Conservation (phyloP, 805 yeast genomes). For the Lipomyces lipofer region DNA sequence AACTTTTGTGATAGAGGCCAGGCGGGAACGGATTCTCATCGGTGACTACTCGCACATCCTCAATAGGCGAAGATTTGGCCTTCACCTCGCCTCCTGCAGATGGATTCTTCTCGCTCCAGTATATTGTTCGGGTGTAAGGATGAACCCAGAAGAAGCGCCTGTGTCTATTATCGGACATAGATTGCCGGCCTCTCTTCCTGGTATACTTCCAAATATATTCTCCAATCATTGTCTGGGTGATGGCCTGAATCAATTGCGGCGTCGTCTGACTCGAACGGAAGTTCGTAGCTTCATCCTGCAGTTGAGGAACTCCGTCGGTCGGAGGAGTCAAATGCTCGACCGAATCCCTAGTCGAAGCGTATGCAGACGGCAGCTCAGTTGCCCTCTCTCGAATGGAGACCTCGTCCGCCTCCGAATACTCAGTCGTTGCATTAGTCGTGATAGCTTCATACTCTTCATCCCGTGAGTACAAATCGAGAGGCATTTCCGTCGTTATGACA, state of each 20-base stretch:
- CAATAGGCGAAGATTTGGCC: conserved; percentile 78
- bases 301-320: background rate
- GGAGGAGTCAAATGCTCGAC: background rate
- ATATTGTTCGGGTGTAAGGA: conserved; percentile 86
- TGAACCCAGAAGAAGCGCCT: conserved; percentile 95
- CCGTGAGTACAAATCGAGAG: too few species aligned
- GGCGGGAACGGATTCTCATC: conserved; percentile 88
- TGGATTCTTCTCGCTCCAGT: conserved; percentile 86
- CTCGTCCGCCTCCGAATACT: too few species aligned
- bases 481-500: too few species aligned
- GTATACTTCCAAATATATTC: conserved; percentile 85
- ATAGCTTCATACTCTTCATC: too few species aligned
- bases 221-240: conserved; percentile 92
- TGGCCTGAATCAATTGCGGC: conserved; percentile 74
- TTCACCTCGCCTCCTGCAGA: conserved; percentile 59
- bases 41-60: conserved; percentile 73
- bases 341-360: too few species aligned
- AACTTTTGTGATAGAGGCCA: conserved; percentile 82
- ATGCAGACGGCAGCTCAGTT: too few species aligned
- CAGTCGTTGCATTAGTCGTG: too few species aligned
- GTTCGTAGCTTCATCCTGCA: background rate
- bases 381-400: too few species aligned
- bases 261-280: conserved; percentile 32
- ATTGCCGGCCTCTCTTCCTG: conserved; percentile 62
- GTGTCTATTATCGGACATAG: conserved; percentile 77